Evolutionary conservation across 306 rosid species (phyloP), one percentile per base, ranked within the genome.

Genomic region (Purshia tridentata): DNA sequence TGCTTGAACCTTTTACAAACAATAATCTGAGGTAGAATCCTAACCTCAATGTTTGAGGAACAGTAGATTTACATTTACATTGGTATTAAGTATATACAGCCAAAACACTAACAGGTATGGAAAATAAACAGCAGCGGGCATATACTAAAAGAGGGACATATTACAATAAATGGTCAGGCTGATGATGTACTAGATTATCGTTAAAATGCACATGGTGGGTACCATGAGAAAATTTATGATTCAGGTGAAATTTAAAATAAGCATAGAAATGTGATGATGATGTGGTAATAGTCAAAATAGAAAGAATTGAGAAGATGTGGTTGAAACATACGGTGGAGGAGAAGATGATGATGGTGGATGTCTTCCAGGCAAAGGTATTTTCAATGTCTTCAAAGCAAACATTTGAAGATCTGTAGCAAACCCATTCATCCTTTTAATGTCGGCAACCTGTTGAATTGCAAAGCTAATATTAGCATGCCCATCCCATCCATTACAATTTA

Each of bases 281-380:
- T 20, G 40, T 4, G 7, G n/a, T n/a, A n/a, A n/a, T n/a, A n/a
- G n/a, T n/a, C n/a, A n/a, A n/a, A n/a, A n/a, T n/a, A n/a, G n/a
- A 23, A 9, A 22, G 19, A 23, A 45, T 5, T 20, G 42, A 46
- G 20, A 65, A 46, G 59, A 54, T n/a, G 11, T n/a, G 18, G 59
- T 4, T 54, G 47, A 44, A 44, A 19, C 18, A 54, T 86, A 91
- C 94, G 86, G 77, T 14, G 42, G 66, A 67, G 81, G 51, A 54
- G 77, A 55, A 75, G 84, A 13, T 39, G 84, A 82, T 51, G 97
- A 86, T 65, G 97, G 97, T 4, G 88, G 84, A 78, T 89, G 97
- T 50, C 97, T 87, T 71, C 97, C 97, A 0, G 97, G 97, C 77
- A 89, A 83, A 59, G 96, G 97, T 72, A 91, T 91, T 75, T 79